phyloP scores from a whole-genome alignment of 2,329 filamentous ascomycete genomes.

The Eutypa lata region DNA sequence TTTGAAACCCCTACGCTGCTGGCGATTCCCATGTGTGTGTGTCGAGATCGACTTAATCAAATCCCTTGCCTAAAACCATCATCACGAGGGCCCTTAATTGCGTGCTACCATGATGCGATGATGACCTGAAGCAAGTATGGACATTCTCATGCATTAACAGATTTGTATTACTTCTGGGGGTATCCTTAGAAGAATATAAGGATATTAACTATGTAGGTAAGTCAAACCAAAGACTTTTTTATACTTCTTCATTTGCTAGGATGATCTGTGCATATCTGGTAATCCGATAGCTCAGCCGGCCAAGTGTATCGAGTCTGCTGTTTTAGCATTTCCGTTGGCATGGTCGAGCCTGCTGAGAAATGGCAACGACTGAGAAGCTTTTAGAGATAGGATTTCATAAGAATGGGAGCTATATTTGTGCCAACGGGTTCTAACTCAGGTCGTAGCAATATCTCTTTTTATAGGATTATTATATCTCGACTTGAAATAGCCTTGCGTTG shows the following conservation, averaged over 20 bases:
- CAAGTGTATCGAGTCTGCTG: constrained; percentile 5
- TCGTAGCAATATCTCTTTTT: too few species aligned
- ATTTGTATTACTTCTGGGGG: too few species aligned
- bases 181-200: too few species aligned
- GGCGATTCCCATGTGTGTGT: constrained; percentile 50
- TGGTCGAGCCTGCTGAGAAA: constrained; percentile 30
- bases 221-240: background rate
- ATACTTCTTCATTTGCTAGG: constrained; percentile 13
- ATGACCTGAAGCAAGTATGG: constrained; percentile 64
- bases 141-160: constrained; percentile 36
- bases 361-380: constrained; percentile 23
- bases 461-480: too few species aligned
- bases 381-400: background rate
- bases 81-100: constrained; percentile 62
- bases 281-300: constrained; percentile 29
- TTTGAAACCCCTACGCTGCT: constrained; percentile 35
- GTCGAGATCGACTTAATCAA: constrained; percentile 52
- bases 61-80: constrained; percentile 66
- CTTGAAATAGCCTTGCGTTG: too few species aligned
- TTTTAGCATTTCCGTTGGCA: constrained; percentile 2
- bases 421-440: too few species aligned
- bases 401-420: too few species aligned
- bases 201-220: too few species aligned
- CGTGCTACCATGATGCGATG: constrained; percentile 63
- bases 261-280: constrained; percentile 28